Base-by-base conservation (phyloP, 306 rosid genomes). In the Castanea sativa region DNA sequence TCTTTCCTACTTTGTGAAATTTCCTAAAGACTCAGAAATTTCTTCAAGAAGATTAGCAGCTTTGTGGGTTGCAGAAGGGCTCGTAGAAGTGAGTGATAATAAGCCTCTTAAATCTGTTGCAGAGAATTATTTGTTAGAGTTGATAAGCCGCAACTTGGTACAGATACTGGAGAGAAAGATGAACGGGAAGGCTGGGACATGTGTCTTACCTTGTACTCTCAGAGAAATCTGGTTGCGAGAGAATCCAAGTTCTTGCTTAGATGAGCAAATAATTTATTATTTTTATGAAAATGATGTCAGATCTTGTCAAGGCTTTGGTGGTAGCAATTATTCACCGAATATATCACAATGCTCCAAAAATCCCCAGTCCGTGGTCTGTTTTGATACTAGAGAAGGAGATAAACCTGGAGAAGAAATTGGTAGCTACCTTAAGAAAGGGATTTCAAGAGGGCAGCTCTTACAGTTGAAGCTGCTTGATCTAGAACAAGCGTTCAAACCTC, bases 331-430 rank as follows among this genome's bases (percentile, higher is more conserved):
- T 35, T 35, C 41, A 35, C 41, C 8, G 8, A 35, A 5, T 35
- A 35, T 35, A 35, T 35, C 2, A 5, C 41, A 5, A 35, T 5
- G 41, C 41, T 35, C 0, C 41, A 35, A 5, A 35, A 35, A 35
- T 35, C 41, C 41, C 41, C 41, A 35, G 8, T 35, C 41, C 41
- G 5, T 35, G 41, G 41, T 35, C 41, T 35, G 41, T 35, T 35
- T 35, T 35, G 41, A 35, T 35, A 35, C n/a, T n/a, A n/a, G n/a
- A n/a, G n/a, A n/a, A n/a, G n/a, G n/a, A n/a, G n/a, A n/a, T n/a
- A n/a, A n/a, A 67, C 87, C 86, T 7, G 84, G 87, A 67, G 82
- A 87, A 75, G 69, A 69, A 12, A 73, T 75, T 52, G 65, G 83
- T 11, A 58, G 30, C 76, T 75, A 75, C 68, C 82, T 78, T 43